These are phyloP conservation scores for Penicillium desertorum DNA, from an alignment of 495 filamentous ascomycete species.

Conservation along the genomic window DNA sequence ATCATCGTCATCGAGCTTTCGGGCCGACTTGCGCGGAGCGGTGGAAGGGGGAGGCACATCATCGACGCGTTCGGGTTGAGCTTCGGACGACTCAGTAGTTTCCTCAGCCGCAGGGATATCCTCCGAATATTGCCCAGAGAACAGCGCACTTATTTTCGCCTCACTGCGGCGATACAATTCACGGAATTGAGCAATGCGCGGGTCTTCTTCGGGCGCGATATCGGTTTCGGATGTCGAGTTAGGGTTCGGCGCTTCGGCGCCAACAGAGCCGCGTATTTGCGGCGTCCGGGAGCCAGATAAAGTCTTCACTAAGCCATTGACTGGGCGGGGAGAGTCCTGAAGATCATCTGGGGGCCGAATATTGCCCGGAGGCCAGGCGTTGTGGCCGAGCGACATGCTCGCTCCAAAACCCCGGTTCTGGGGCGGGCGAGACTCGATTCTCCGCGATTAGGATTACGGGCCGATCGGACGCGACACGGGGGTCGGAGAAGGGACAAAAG, in stretches of 20 bases:
- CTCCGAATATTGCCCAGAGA: constrained; percentile 49
- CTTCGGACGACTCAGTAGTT: constrained; percentile 28
- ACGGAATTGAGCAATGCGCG: constrained; percentile 59
- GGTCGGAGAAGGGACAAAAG: constrained; percentile 34
- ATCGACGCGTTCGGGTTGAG: constrained; percentile 40
- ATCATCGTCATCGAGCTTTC: constrained; percentile 80
- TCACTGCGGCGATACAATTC: constrained; percentile 60
- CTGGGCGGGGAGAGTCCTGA: constrained; percentile 43
- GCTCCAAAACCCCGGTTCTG: constrained; percentile 51
- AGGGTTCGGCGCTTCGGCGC: constrained; percentile 47
- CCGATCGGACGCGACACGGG: constrained; percentile 32
- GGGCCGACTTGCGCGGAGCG: constrained; percentile 59
- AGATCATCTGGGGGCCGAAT: constrained; percentile 48
- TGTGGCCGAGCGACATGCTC: constrained; percentile 54
- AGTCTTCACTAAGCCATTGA: constrained; percentile 50
- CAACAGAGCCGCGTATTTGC: constrained; percentile 50
- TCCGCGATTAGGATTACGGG: constrained; percentile 46
- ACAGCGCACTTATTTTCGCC: constrained; percentile 57
- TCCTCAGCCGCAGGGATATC: constrained; percentile 34
- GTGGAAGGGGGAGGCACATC: constrained; percentile 36
- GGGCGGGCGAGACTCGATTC: constrained; percentile 50
- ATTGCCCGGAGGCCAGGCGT: constrained; percentile 51
- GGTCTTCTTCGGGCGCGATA: constrained; percentile 61
- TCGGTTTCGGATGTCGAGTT: constrained; percentile 52
- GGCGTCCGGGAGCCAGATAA: constrained; percentile 50